Evolutionary conservation across 352 stramenopile genomes (phyloP), one percentile per base, ranked within the genome.

Genomic region (Blastocystis sp.): DNA sequence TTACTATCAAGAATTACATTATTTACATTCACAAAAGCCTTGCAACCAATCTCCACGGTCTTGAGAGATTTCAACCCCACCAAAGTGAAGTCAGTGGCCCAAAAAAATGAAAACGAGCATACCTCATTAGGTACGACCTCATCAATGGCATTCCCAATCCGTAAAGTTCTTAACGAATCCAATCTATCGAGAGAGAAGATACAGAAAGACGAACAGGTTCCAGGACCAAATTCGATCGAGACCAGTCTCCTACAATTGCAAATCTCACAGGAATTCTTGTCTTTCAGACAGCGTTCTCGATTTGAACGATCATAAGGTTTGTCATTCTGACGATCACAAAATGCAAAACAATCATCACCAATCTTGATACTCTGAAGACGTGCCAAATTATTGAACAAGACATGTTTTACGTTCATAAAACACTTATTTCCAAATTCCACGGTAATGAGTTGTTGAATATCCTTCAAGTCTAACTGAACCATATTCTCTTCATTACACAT

Each of bases 181-280:
- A 80, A 42, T 46, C 61, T 63, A 29, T 49, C 46, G 1, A 80
- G 37, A 12, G 42, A 59, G 2, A 80, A 39, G 14, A 32, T 5
- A 14, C 7, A 54, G 21, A 63, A 80, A 2, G 69, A 80, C 12
- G 69, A 80, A 21, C 58, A 80, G n/a, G 69, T 65, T 2, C 69
- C 69, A 16, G 21, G 5, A 2, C 49, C 69, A 19, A 27, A 32
- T 19, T 19, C 14, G 21, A 80, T 35, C 6, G 27, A 46, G 5
- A 24, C 24, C 7, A 80, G 69, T 39, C 43, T 12, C 7, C n/a
- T 27, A 39, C 69, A 80, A 7, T 54, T 24, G 11, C 21, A 39
- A 6, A 80, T 43, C 16, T 37, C 12, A 29, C 49, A 63, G 4
- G 27, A 37, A 39, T 27, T 42, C 9, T 63, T 43, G 21, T 43